These are phyloP conservation scores for Nadsonia starkeyi-henricii DNA, from an alignment of 1,139 yeast genomes.

Conservation along the genomic window DNA sequence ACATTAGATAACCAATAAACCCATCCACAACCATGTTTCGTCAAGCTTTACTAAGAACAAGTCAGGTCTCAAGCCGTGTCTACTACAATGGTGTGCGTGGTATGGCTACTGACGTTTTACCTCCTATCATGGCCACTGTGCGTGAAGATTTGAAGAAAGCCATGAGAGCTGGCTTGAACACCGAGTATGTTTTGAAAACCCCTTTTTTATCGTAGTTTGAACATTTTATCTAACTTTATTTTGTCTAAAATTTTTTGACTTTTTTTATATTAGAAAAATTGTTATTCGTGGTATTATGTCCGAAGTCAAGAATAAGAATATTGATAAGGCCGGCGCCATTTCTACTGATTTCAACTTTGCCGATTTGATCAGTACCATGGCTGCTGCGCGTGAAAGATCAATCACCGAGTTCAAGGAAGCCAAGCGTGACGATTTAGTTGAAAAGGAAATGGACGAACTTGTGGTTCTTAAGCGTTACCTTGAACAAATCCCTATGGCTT, in stretches of 20 bases:
- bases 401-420: slow-evolving; percentile 37
- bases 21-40: neutral
- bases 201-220: too few species aligned
- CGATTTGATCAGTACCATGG: slow-evolving; percentile 35
- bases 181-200: neutral
- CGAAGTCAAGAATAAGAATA: slow-evolving; percentile 46
- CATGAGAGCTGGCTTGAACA: slow-evolving; percentile 17
- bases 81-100: neutral
- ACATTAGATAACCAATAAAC: neutral
- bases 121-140: slow-evolving; percentile 23
- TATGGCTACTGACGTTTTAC: slow-evolving; percentile 13
- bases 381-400: slow-evolving; percentile 41
- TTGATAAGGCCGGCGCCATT: slow-evolving; percentile 33
- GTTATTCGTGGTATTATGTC: slow-evolving; percentile 44
- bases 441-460: slow-evolving; percentile 39
- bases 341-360: slow-evolving; percentile 36
- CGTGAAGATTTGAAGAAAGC: slow-evolving; percentile 23
- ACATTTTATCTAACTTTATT: too few species aligned
- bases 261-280: too few species aligned
- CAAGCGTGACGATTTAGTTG: slow-evolving; percentile 41
- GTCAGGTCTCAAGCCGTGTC: neutral
- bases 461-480: slow-evolving; percentile 32
- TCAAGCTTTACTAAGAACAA: neutral
- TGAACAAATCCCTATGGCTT: slow-evolving; percentile 35
- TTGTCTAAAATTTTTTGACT: too few species aligned